These are phyloP conservation scores for Vickermania ingenoplastis DNA, from an alignment of 208 protist genomes.

Conservation along the genomic window DNA sequence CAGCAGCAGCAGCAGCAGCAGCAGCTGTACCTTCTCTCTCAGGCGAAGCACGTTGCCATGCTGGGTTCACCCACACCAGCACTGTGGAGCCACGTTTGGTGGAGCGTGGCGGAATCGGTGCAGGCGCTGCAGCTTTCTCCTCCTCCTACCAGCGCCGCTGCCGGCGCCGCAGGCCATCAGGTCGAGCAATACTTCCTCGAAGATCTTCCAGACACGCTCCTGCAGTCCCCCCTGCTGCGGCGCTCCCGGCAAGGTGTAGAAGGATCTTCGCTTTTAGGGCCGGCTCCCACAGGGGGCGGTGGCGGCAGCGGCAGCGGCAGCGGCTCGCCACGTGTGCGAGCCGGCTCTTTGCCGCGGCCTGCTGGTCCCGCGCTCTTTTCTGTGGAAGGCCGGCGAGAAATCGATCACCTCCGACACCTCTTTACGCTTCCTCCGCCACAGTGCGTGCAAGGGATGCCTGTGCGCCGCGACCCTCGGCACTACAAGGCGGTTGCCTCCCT, in stretches of 20 bases:
- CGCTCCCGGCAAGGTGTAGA: no score
- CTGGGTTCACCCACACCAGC: neutral
- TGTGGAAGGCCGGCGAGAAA: neutral
- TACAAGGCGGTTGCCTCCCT: neutral
- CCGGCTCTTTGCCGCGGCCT: neutral
- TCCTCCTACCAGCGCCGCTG: neutral
- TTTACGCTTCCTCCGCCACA: neutral
- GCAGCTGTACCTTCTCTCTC: constrained; percentile 7
- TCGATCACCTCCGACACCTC: neutral
- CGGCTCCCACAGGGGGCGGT: neutral
- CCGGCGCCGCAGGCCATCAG: neutral
- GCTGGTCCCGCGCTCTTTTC: neutral
- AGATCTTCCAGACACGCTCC: constrained; percentile 22
- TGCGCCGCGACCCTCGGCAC: neutral
- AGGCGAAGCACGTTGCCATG: neutral
- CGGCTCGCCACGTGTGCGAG: neutral
- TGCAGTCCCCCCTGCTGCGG: constrained; percentile 4
- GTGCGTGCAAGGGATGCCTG: neutral
- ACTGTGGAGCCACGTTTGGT: neutral
- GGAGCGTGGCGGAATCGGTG: neutral
- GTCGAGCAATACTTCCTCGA: constrained; percentile 71
- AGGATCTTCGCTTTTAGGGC: neutral
- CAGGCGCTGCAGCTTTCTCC: neutral
- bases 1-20: neutral
- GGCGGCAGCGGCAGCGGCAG: neutral